Base-by-base conservation (phyloP, 2,329 filamentous ascomycete species). In the Sclerotinia borealis region DNA sequence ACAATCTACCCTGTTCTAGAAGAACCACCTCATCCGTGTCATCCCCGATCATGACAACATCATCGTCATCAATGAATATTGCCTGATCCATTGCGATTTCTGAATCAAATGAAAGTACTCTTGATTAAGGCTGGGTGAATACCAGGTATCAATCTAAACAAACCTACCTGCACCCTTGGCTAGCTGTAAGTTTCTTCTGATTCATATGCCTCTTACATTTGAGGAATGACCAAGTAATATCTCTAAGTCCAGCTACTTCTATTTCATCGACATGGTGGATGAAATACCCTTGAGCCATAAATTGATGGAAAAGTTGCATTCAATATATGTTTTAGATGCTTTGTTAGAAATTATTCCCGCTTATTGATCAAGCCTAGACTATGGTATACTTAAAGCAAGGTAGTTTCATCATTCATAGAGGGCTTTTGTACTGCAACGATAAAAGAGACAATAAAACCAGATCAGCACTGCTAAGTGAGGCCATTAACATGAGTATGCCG, bases 251-350 rank as follows among this genome's bases (percentile, higher is more conserved):
- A 29, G 27, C 15, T 34, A 41, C 39, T 45, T 58, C 47, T 51
- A n/a, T 59, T 36, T n/a, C 22, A 59, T 51, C 31, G 17, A 19
- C 37, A 13, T 7, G 29, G 9, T 31, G 5, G 22, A 51, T 48
- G 22, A 4, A n/a, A 15, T 34, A 27, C 39, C 5, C 25, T 59
- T 29, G 17, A 37, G 37, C 11, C n/a, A 51, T 17, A 19, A 19
- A 51, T 50, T 50, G 11, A 37, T 39, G 25, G 43, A 31, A 50
- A 27, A 19, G 13, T 19, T 51, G 31, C 43, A 51, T 39, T 22
- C 31, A 51, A 59, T 59, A 59, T 51, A 51, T 39, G 29, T 37
- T 39, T 17, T n/a, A 48, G 10, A 4, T 39, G 56, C 56, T 59
- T 59, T 59, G 56, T 59, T 51, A 10, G 9, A 13, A 37, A 49